Conservation (phyloP, 768 basidiomycete genomes). For the Lyophyllum atratum region DNA sequence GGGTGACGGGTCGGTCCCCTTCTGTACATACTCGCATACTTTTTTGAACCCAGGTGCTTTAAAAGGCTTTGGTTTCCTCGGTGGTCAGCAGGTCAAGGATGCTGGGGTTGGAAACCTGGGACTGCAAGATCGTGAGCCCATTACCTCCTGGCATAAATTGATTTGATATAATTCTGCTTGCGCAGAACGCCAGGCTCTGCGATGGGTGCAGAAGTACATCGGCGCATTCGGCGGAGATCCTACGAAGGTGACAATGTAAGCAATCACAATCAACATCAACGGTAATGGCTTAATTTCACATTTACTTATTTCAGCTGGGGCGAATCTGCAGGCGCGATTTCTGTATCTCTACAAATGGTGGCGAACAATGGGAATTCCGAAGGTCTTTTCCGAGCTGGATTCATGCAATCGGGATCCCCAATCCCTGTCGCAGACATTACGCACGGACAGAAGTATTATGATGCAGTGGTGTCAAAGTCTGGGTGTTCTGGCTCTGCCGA, state of each 20-base stretch:
- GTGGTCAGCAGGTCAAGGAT: slow-evolving; percentile 50
- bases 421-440: slow-evolving; percentile 46
- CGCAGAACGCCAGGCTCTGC: slow-evolving; percentile 55
- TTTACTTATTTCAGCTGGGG: slow-evolving; percentile 41
- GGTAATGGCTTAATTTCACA: not conserved
- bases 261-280: slow-evolving; percentile 33
- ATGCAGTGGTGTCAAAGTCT: slow-evolving; percentile 39
- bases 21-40: not conserved
- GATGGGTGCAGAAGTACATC: slow-evolving; percentile 72
- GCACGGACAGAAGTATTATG: slow-evolving; percentile 46
- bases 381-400: slow-evolving; percentile 48
- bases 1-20: slow-evolving; percentile 6
- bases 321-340: slow-evolving; percentile 58
- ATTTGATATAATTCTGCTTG: not conserved
- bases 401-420: slow-evolving; percentile 53
- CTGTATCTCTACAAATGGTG: slow-evolving; percentile 50
- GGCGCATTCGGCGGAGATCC: slow-evolving; percentile 66
- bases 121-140: slow-evolving; percentile 58
- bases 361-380: slow-evolving; percentile 44
- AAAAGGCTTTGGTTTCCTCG: slow-evolving; percentile 46
- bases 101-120: slow-evolving; percentile 64
- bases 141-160: not conserved
- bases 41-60: not conserved
- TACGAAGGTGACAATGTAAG: slow-evolving; percentile 47
- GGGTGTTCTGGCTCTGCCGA: slow-evolving; percentile 40